These are phyloP conservation scores for Aspergillus sergii DNA, from an alignment of 2,329 filamentous ascomycete species.

Conservation along the genomic window DNA sequence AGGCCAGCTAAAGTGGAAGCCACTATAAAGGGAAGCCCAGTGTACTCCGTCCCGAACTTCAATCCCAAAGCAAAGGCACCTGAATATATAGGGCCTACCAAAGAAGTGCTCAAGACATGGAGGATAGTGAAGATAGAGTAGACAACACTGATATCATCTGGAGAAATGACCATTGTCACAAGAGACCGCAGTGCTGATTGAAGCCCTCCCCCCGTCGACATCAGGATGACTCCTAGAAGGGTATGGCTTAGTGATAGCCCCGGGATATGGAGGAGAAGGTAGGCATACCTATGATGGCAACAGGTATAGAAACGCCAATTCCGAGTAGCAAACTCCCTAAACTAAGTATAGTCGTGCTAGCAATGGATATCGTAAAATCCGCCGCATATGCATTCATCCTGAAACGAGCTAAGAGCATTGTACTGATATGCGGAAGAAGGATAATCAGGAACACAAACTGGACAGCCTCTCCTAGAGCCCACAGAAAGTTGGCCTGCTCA, in stretches of 20 bases:
- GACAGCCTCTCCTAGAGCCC: not conserved
- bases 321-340: not conserved
- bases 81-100: not conserved
- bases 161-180: constrained; percentile 1
- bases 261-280: not conserved
- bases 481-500: not conserved
- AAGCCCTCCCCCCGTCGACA: not conserved
- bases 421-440: not conserved
- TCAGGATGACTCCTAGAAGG: not conserved
- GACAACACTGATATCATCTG: not conserved
- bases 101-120: constrained; percentile 4
- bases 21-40: constrained; percentile 1
- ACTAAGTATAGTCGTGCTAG: not conserved
- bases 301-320: not conserved
- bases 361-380: not conserved
- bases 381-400: not conserved
- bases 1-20: not conserved
- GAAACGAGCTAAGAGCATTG: not conserved
- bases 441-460: not conserved
- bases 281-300: not conserved
- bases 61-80: constrained; percentile 3
- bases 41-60: constrained; percentile 1
- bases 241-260: not conserved
- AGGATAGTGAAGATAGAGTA: constrained; percentile 1
- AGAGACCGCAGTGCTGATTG: constrained; percentile 3